phyloP scores from a whole-genome alignment of 1,139 yeast genomes.

The Suhomyces maxii region DNA sequence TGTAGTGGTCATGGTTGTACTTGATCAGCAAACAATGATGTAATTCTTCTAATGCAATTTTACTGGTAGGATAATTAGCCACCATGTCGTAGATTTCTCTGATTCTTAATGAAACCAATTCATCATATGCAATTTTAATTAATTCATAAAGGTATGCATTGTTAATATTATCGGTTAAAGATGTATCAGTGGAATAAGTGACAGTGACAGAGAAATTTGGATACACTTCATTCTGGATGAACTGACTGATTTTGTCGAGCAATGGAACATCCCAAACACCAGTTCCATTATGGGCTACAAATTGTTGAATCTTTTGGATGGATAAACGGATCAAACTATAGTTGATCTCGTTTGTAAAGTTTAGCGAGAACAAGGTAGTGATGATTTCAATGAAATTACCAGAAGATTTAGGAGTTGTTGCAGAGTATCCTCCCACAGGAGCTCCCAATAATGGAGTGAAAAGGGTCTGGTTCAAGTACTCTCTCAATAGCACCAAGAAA shows the following conservation, averaged over 20 bases:
- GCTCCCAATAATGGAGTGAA: conserved; percentile 4
- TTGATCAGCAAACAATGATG: conserved; percentile 45
- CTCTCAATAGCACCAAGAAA: conserved; percentile 7
- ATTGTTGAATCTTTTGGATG: conserved; percentile 38
- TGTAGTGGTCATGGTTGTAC: conserved; percentile 16
- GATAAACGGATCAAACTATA: conserved; percentile 43
- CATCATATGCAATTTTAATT: conserved; percentile 43
- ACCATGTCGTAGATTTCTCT: conserved; percentile 68
- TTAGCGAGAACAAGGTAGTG: conserved; percentile 25
- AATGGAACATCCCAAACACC: conserved; percentile 44
- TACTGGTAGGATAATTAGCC: conserved; percentile 56
- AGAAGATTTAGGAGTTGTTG: neutral
- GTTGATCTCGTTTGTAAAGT: conserved; percentile 35
- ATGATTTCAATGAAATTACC: conserved; percentile 14
- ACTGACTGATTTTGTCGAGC: conserved; percentile 35
- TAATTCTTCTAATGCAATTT: conserved; percentile 63
- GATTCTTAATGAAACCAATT: conserved; percentile 53
- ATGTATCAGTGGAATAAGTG: conserved; percentile 18
- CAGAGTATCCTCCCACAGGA: neutral
- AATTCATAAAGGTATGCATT: conserved; percentile 28
- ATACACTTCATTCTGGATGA: conserved; percentile 39
- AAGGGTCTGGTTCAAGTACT: conserved; percentile 11
- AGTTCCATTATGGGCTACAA: conserved; percentile 36
- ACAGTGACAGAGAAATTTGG: conserved; percentile 36
- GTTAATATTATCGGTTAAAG: conserved; percentile 15